phyloP scores from a whole-genome alignment of 768 basidiomycete species.

The Amanita thiersii region DNA sequence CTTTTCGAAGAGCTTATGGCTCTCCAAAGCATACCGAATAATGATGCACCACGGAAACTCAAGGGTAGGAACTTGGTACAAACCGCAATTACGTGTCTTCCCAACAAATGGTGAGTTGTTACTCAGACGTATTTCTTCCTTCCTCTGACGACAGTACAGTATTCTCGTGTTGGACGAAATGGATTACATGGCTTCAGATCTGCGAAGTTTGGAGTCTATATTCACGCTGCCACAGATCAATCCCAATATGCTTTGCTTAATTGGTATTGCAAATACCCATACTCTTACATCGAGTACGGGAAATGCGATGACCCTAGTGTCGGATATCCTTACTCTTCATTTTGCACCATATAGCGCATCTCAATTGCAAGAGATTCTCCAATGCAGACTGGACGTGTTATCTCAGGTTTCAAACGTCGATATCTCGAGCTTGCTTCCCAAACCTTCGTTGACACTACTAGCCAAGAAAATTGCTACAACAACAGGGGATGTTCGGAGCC shows the following conservation, averaged over 20 bases:
- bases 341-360: slow-evolving; percentile 72
- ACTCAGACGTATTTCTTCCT: slow-evolving; percentile 1
- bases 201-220: slow-evolving; percentile 50
- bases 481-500: slow-evolving; percentile 75
- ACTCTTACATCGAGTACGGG: slow-evolving; percentile 59
- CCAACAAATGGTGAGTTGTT: slow-evolving; percentile 44
- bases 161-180: slow-evolving; percentile 81
- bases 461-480: slow-evolving; percentile 75
- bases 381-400: slow-evolving; percentile 51
- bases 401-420: slow-evolving; percentile 22
- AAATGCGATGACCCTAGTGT: slow-evolving; percentile 23
- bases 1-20: slow-evolving; percentile 39
- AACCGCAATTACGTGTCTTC: slow-evolving; percentile 29
- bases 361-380: slow-evolving; percentile 64
- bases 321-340: slow-evolving; percentile 58
- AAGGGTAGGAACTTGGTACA: slow-evolving; percentile 45
- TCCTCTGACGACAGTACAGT: slow-evolving; percentile 27
- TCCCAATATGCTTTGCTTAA: slow-evolving; percentile 49
- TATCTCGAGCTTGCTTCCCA: slow-evolving; percentile 50
- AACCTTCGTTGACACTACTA: slow-evolving; percentile 57
- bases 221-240: slow-evolving; percentile 60
- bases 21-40: slow-evolving; percentile 25
- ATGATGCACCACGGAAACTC: slow-evolving; percentile 26
- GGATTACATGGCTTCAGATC: slow-evolving; percentile 66
- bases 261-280: slow-evolving; percentile 87